Evolutionary conservation across 768 basidiomycete species (phyloP).

Genomic region (Tremella yokohamensis): DNA sequence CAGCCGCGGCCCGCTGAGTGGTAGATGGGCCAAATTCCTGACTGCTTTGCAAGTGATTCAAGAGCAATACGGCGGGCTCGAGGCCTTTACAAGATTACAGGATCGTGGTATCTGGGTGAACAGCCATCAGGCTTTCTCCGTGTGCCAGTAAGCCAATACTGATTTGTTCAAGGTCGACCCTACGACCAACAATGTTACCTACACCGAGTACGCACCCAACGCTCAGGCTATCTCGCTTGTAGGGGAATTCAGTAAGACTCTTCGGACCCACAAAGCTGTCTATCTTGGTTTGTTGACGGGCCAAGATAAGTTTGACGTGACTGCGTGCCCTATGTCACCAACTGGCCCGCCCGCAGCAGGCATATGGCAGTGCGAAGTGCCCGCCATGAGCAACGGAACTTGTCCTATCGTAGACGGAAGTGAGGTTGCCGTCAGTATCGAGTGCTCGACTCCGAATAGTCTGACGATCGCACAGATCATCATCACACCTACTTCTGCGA

Average conservation of each 20-base stretch:
- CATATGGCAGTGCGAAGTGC: neutral
- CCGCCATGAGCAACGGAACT: neutral
- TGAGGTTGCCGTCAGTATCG: neutral
- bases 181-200: neutral
- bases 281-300: neutral
- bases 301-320: neutral
- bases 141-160: neutral
- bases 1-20: neutral
- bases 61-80: neutral
- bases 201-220: slow-evolving; percentile 1
- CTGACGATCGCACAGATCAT: slow-evolving; percentile 3
- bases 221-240: neutral
- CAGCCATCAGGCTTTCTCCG: neutral
- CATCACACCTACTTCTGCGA: neutral
- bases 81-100: neutral
- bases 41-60: neutral
- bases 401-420: neutral
- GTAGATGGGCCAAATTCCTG: slow-evolving; percentile 1
- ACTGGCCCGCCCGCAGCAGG: neutral
- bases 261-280: neutral
- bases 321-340: neutral
- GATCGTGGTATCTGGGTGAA: slow-evolving; percentile 3
- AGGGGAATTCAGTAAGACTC: neutral
- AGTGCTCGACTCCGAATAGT: neutral
- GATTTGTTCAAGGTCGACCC: slow-evolving; percentile 1